These are phyloP conservation scores for Carallia brachiata DNA, from an alignment of 345 rosid species.

Conservation along the genomic window DNA sequence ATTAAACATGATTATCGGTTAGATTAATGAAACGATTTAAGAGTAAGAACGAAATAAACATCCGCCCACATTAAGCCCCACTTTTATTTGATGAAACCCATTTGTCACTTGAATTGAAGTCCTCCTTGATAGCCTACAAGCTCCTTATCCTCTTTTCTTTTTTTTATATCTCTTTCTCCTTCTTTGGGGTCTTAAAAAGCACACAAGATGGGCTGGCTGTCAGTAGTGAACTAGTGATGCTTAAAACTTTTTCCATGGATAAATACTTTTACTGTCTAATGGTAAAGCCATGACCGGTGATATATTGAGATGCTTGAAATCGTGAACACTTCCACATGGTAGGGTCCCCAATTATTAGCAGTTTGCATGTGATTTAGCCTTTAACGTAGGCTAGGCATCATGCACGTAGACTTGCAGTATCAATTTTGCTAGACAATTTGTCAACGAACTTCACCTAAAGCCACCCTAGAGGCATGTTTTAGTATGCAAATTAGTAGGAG, in stretches of 20 bases:
- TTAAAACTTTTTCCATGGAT: too few species aligned
- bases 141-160: neutral
- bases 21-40: neutral
- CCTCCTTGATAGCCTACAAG: neutral
- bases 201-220: neutral
- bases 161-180: neutral
- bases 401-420: neutral
- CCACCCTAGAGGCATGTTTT: neutral
- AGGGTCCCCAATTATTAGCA: conserved; percentile 5
- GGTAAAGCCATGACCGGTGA: neutral
- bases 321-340: conserved; percentile 8
- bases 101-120: neutral
- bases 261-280: neutral
- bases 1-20: neutral
- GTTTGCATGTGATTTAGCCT: neutral
- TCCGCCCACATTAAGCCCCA: neutral
- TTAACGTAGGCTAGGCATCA: neutral
- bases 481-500: too few species aligned
- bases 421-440: conserved; percentile 9
- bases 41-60: neutral
- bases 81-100: neutral
- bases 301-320: neutral
- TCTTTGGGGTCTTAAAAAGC: neutral
- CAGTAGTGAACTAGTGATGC: neutral
- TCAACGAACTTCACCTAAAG: conserved; percentile 6